Conservation (phyloP, 2,329 filamentous ascomycete species). For the Ophiostoma fasciatum region DNA sequence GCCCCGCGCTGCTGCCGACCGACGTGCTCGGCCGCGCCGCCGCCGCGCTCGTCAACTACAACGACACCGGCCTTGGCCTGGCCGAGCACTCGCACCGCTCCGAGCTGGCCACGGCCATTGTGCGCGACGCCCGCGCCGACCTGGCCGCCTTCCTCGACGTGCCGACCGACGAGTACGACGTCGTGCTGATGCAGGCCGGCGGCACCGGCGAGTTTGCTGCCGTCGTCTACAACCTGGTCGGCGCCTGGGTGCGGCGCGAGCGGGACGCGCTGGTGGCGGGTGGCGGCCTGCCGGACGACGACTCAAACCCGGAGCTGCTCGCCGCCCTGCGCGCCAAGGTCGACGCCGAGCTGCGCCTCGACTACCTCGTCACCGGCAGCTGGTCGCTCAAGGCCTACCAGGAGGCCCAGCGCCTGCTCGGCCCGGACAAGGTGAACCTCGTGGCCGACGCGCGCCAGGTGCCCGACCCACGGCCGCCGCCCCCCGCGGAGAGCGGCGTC, state of each 20-base stretch:
- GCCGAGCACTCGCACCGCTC: slow-evolving; percentile 88
- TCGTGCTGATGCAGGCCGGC: slow-evolving; percentile 78
- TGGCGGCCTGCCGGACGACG: slow-evolving; percentile 16
- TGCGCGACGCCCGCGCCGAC: slow-evolving; percentile 63
- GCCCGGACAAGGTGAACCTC: slow-evolving; percentile 66
- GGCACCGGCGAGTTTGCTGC: slow-evolving; percentile 78
- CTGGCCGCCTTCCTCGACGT: slow-evolving; percentile 65
- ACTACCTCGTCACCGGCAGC: slow-evolving; percentile 81
- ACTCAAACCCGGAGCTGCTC: slow-evolving; percentile 14
- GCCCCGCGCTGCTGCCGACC: slow-evolving; percentile 75
- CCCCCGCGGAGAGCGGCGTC: slow-evolving; percentile 4
- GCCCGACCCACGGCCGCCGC: background rate
- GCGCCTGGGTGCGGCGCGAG: slow-evolving; percentile 64
- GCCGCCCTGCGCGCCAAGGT: slow-evolving; percentile 38
- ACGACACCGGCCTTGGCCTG: slow-evolving; percentile 67
- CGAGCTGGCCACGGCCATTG: slow-evolving; percentile 58
- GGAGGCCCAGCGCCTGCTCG: slow-evolving; percentile 66
- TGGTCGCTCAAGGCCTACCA: slow-evolving; percentile 85
- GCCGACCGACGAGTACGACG: slow-evolving; percentile 59
- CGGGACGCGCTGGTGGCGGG: slow-evolving; percentile 39
- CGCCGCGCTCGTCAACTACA: slow-evolving; percentile 65
- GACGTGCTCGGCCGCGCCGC: slow-evolving; percentile 65
- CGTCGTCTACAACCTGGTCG: slow-evolving; percentile 69
- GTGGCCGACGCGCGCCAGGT: slow-evolving; percentile 19
- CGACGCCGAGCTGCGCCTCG: slow-evolving; percentile 58